Percentiles rank a stretch among this genome's conserved stretches.
Evolutionary conservation across 1,139 yeast genomes (phyloP).

Genomic region (Yamadazyma aaseri): DNA sequence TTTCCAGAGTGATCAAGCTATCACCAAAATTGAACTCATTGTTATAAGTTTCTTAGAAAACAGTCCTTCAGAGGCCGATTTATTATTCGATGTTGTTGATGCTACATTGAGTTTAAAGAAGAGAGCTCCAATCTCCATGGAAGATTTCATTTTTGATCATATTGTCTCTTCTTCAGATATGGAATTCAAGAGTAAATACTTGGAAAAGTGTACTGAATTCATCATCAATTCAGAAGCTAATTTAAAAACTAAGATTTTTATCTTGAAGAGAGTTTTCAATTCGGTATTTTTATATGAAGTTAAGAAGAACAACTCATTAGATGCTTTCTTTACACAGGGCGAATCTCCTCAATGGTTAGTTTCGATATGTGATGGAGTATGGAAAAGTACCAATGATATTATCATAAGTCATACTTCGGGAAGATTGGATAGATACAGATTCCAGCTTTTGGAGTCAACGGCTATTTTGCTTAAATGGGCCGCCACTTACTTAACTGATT

Average conservation of each 20-base stretch:
- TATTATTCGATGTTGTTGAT: slow-evolving; percentile 51
- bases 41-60: slow-evolving; percentile 48
- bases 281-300: slow-evolving; percentile 68
- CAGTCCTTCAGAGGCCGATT: slow-evolving; percentile 28
- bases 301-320: slow-evolving; percentile 47
- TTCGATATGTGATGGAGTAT: slow-evolving; percentile 58
- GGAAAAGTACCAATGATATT: slow-evolving; percentile 64
- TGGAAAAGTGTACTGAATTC: slow-evolving; percentile 53
- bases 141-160: slow-evolving; percentile 55
- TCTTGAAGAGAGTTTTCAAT: slow-evolving; percentile 64
- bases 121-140: slow-evolving; percentile 48
- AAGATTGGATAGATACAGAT: slow-evolving; percentile 69
- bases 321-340: slow-evolving; percentile 41
- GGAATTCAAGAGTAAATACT: slow-evolving; percentile 47
- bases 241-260: slow-evolving; percentile 58
- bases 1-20: slow-evolving; percentile 73
- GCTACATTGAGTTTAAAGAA: slow-evolving; percentile 46
- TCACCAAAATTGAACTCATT: slow-evolving; percentile 57
- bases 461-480: slow-evolving; percentile 73
- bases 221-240: slow-evolving; percentile 39
- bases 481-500: slow-evolving; percentile 57
- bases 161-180: slow-evolving; percentile 55
- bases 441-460: slow-evolving; percentile 79
- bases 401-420: slow-evolving; percentile 64
- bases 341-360: slow-evolving; percentile 60